A percentile compares a stretch with the other conserved stretches of the same genome.
Conservation (phyloP, 371 early-diverging fungal species). For the Parasitella parasitica region DNA sequence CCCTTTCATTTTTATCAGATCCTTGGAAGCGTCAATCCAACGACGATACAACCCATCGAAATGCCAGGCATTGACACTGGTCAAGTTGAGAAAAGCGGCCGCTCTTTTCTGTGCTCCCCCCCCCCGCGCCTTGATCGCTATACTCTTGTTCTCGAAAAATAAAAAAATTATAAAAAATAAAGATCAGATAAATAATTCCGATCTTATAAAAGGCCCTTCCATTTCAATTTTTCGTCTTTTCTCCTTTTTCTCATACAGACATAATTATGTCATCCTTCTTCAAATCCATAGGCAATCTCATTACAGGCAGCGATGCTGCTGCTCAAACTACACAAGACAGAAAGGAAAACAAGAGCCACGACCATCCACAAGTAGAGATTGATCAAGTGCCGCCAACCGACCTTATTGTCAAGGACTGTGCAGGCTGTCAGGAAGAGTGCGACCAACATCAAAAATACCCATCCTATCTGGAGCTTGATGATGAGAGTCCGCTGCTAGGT, state of each 20-base stretch:
- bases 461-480: constrained; percentile 65
- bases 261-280: constrained; percentile 11
- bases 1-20: neutral
- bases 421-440: constrained; percentile 47
- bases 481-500: constrained; percentile 48
- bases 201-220: neutral
- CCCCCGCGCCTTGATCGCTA: neutral
- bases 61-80: too few species aligned
- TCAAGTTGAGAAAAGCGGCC: too few species aligned
- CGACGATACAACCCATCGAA: too few species aligned
- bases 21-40: too few species aligned
- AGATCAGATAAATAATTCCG: constrained; percentile 19
- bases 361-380: constrained; percentile 5
- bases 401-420: constrained; percentile 37
- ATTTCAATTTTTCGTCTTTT: neutral
- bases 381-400: constrained; percentile 41
- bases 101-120: neutral
- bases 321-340: neutral
- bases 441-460: constrained; percentile 66
- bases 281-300: neutral
- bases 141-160: too few species aligned
- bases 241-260: neutral
- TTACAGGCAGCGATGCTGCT: neutral
- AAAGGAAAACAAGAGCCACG: neutral
- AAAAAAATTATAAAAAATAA: too few species aligned